A percentile compares a stretch with the other conserved stretches of the same genome.
These are phyloP conservation scores for Sistotremastrum niveocremeum DNA, from an alignment of 768 basidiomycete genomes.

Conservation along the genomic window DNA sequence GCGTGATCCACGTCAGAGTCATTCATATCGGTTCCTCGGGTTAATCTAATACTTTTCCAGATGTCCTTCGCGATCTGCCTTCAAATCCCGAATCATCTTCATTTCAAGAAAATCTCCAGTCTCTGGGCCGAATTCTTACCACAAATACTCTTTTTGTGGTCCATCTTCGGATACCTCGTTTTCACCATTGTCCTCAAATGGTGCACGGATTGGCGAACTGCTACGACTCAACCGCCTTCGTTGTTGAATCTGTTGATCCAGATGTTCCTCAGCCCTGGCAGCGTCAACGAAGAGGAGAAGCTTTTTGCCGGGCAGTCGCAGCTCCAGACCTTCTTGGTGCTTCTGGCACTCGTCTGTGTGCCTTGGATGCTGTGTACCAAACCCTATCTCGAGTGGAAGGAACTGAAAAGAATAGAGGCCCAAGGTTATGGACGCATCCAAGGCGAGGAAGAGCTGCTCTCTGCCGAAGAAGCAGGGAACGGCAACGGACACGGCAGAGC, in stretches of 20 bases:
- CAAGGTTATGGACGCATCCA: slow-evolving; percentile 67
- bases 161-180: slow-evolving; percentile 94
- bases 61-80: slow-evolving; percentile 98
- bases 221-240: slow-evolving; percentile 63
- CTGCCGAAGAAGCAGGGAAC: slow-evolving; percentile 73
- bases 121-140: slow-evolving; percentile 95
- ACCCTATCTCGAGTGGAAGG: slow-evolving; percentile 85
- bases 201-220: slow-evolving; percentile 79
- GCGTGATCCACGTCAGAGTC: slow-evolving; percentile 83
- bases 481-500: slow-evolving; percentile 51
- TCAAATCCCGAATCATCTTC: slow-evolving; percentile 90
- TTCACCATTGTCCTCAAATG: slow-evolving; percentile 96
- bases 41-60: slow-evolving; percentile 26
- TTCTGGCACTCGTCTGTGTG: slow-evolving; percentile 75
- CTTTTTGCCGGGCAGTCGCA: slow-evolving; percentile 81
- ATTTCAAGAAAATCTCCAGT: slow-evolving; percentile 75
- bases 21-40: slow-evolving; percentile 1
- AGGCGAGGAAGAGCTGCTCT: slow-evolving; percentile 47
- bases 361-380: slow-evolving; percentile 91
- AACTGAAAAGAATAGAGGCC: slow-evolving; percentile 68
- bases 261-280: slow-evolving; percentile 91
- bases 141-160: slow-evolving; percentile 93
- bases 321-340: slow-evolving; percentile 66
- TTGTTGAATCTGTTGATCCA: slow-evolving; percentile 90
- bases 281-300: slow-evolving; percentile 48